A percentile compares a stretch with the other conserved stretches of the same genome.
Conservation (phyloP, 2,329 filamentous ascomycete species). For the Colletotrichum sidae region DNA sequence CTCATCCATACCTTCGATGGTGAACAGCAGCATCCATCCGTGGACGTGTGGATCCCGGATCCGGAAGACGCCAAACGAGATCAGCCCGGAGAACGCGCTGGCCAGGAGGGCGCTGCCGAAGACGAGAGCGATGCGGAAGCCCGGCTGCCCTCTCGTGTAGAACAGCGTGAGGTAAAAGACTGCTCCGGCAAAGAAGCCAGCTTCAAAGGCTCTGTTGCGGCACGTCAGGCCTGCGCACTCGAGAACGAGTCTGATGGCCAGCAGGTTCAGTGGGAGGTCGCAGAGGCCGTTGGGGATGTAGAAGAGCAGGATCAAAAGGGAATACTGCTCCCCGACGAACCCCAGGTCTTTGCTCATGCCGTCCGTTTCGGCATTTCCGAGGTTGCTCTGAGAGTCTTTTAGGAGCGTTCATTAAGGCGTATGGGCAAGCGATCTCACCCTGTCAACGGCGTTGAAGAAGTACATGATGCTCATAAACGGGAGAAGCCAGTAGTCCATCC, state of each 20-base stretch:
- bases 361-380: conserved; percentile 63
- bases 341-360: conserved; percentile 50
- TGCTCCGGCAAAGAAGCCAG: conserved; percentile 65
- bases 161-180: conserved; percentile 67
- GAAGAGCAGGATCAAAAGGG: conserved; percentile 59
- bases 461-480: conserved; percentile 55
- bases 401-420: background rate
- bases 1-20: conserved; percentile 8
- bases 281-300: conserved; percentile 63
- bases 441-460: conserved; percentile 41
- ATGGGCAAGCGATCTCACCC: background rate
- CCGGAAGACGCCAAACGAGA: conserved; percentile 23
- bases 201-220: conserved; percentile 54
- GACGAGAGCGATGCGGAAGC: conserved; percentile 46
- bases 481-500: conserved; percentile 56
- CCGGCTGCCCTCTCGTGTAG: conserved; percentile 59
- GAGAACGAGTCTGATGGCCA: conserved; percentile 43
- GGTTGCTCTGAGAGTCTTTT: conserved; percentile 48
- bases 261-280: conserved; percentile 60
- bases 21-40: conserved; percentile 21
- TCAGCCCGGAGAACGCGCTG: conserved; percentile 11
- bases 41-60: conserved; percentile 17
- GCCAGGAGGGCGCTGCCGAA: conserved; percentile 21
- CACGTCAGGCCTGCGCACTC: too few relatives aligned
- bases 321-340: conserved; percentile 56